Evolutionary conservation across 768 basidiomycete genomes (phyloP).

Genomic region (Hygrophoropsis aurantiaca): DNA sequence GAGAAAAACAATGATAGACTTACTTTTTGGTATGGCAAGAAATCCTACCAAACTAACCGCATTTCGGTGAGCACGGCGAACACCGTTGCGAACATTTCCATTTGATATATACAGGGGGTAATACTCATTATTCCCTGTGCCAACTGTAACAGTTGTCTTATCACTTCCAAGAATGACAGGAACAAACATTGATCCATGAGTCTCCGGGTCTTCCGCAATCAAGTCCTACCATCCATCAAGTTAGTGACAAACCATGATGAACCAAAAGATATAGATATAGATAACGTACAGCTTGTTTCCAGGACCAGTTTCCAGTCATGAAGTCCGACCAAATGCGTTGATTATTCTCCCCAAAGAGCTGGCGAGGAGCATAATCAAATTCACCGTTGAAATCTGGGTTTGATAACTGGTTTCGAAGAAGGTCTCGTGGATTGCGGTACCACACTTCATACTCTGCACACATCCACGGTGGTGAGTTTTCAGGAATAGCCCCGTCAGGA

Average conservation of each 20-base stretch:
- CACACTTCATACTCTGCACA: conserved; percentile 28
- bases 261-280: too few species aligned
- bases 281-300: conserved; percentile 34
- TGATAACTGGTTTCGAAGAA: conserved; percentile 14
- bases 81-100: conserved; percentile 16
- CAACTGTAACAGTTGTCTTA: conserved; percentile 24
- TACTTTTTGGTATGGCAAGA: conserved; percentile 16
- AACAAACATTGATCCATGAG: conserved; percentile 15
- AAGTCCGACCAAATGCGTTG: conserved; percentile 30
- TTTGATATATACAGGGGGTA: conserved; percentile 17
- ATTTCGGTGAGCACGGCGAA: conserved; percentile 9
- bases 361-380: conserved; percentile 19
- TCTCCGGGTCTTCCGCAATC: conserved; percentile 11
- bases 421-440: conserved; percentile 15
- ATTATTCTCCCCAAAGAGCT: conserved; percentile 19
- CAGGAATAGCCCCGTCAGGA: conserved; percentile 12
- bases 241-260: too few species aligned
- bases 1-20: background rate
- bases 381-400: conserved; percentile 23
- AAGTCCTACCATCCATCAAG: too few species aligned
- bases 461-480: conserved; percentile 16
- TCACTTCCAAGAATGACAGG: conserved; percentile 21
- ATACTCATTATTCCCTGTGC: conserved; percentile 21
- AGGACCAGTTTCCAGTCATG: conserved; percentile 42
- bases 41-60: conserved; percentile 9